A percentile compares a stretch with the other conserved stretches of the same genome.
Conservation (phyloP, 2,329 filamentous ascomycete species). For the Aspergillus sp. region DNA sequence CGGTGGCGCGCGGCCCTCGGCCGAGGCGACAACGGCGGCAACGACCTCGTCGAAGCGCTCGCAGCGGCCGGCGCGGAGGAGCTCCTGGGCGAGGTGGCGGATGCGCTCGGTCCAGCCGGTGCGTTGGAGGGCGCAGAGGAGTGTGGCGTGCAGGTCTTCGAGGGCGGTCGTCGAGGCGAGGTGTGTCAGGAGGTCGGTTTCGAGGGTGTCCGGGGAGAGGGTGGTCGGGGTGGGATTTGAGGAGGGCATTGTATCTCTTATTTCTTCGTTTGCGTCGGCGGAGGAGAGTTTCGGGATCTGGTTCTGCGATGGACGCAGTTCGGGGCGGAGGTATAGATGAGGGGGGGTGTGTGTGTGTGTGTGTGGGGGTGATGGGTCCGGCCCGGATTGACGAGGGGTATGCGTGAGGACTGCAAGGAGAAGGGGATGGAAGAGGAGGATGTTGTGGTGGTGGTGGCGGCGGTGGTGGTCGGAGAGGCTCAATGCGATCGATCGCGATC, state of each 20-base stretch:
- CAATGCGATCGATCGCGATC: background rate
- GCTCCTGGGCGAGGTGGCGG: constrained; percentile 52
- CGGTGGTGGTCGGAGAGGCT: background rate
- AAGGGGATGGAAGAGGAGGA: background rate
- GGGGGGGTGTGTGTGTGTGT: too few relatives aligned
- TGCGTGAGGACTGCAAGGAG: too few relatives aligned
- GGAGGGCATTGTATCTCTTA: constrained; percentile 9
- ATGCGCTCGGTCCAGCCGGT: constrained; percentile 59
- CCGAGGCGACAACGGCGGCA: constrained; percentile 50
- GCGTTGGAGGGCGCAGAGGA: constrained; percentile 55
- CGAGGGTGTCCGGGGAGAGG: constrained; percentile 39
- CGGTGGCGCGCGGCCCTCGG: constrained; percentile 34
- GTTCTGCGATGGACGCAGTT: too few relatives aligned
- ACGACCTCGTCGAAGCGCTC: constrained; percentile 57
- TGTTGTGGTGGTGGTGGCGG: background rate
- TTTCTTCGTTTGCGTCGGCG: background rate
- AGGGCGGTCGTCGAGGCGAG: constrained; percentile 51
- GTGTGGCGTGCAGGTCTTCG: constrained; percentile 53
- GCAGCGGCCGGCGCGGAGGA: constrained; percentile 58
- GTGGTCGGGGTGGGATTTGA: constrained; percentile 19
- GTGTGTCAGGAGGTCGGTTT: constrained; percentile 40
- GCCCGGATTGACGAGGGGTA: too few relatives aligned
- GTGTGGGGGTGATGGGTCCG: too few relatives aligned
- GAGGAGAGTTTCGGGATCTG: too few relatives aligned
- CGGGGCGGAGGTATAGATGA: too few relatives aligned